These are phyloP conservation scores for Pythium apleroticum DNA, from an alignment of 352 stramenopile genomes.

Conservation along the genomic window DNA sequence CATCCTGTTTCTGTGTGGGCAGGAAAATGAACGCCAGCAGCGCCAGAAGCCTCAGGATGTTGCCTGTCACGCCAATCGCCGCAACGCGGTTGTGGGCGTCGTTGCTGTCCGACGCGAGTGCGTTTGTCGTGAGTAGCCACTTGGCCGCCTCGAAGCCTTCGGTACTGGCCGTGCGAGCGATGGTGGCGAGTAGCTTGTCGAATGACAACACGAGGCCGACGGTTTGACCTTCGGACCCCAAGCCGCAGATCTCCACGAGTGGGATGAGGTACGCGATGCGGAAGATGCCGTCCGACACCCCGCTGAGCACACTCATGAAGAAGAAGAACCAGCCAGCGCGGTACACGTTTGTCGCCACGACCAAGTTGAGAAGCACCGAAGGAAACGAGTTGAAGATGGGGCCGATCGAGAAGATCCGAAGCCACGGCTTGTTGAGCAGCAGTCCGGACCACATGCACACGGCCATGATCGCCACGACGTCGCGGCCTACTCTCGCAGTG, in stretches of 20 bases:
- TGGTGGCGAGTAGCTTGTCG: slow-evolving; percentile 10
- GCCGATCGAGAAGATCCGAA: slow-evolving; percentile 3
- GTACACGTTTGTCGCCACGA: not conserved
- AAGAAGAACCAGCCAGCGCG: slow-evolving; percentile 16
- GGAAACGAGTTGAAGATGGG: slow-evolving; percentile 11
- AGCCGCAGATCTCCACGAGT: slow-evolving; percentile 11
- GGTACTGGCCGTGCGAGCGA: slow-evolving; percentile 2
- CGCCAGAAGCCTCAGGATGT: not conserved
- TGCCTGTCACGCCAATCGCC: not conserved
- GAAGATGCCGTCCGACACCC: slow-evolving; percentile 14
- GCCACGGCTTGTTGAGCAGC: slow-evolving; percentile 9
- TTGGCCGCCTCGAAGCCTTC: slow-evolving; percentile 1
- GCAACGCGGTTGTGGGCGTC: slow-evolving; percentile 4
- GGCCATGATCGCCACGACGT: slow-evolving; percentile 10
- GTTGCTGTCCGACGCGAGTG: not conserved
- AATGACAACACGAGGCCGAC: slow-evolving; percentile 18
- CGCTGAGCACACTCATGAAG: slow-evolving; percentile 1
- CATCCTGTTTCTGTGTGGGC: slow-evolving; percentile 24
- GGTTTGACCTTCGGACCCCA: slow-evolving; percentile 16
- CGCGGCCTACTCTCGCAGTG: not conserved
- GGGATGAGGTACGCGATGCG: slow-evolving; percentile 5
- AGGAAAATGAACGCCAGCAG: slow-evolving; percentile 18
- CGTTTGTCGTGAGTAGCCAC: not conserved
- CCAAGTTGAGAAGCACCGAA: not conserved
- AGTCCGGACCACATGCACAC: slow-evolving; percentile 3